Evolutionary conservation across 2,329 filamentous ascomycete species (phyloP).

Genomic region (Aspergillus clavatus): DNA sequence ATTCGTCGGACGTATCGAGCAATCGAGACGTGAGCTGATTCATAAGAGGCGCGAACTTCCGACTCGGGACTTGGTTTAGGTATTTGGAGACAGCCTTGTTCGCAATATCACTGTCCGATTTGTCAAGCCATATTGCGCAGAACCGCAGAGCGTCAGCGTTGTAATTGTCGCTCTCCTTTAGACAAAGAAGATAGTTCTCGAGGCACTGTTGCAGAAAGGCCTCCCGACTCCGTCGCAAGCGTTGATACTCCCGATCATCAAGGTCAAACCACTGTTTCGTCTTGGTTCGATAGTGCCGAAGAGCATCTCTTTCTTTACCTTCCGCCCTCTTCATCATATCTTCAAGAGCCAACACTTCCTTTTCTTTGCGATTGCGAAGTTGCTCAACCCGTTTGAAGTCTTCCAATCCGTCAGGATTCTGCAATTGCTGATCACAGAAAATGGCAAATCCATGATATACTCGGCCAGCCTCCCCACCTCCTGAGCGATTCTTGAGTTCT

Average conservation of each 20-base stretch:
- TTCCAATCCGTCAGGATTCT: slow-evolving; percentile 77
- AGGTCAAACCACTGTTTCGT: slow-evolving; percentile 87
- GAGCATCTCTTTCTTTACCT: slow-evolving; percentile 51
- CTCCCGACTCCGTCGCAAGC: slow-evolving; percentile 69
- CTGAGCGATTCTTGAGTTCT: slow-evolving; percentile 65
- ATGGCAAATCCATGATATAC: slow-evolving; percentile 93
- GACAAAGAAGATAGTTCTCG: slow-evolving; percentile 84
- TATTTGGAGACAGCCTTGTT: slow-evolving; percentile 71
- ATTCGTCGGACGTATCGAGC: slow-evolving; percentile 62
- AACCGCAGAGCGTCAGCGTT: slow-evolving; percentile 89
- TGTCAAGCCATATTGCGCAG: slow-evolving; percentile 88
- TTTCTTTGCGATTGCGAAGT: slow-evolving; percentile 71
- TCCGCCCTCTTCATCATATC: slow-evolving; percentile 50
- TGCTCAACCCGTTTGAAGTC: slow-evolving; percentile 77
- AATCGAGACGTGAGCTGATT: slow-evolving; percentile 95
- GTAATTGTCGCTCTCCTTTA: slow-evolving; percentile 80
- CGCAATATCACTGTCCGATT: slow-evolving; percentile 68
- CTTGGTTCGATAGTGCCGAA: slow-evolving; percentile 60
- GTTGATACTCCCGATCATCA: slow-evolving; percentile 78
- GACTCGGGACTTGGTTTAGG: slow-evolving; percentile 70
- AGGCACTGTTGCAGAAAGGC: slow-evolving; percentile 83
- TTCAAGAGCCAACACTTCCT: slow-evolving; percentile 72
- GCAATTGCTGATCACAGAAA: slow-evolving; percentile 91
- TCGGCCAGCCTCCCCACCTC: slow-evolving; percentile 70
- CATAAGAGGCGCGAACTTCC: slow-evolving; percentile 89